Evolutionary conservation across 1,139 yeast species (phyloP), one percentile per base, ranked within the genome.

Genomic region (Yamadazyma sp.): DNA sequence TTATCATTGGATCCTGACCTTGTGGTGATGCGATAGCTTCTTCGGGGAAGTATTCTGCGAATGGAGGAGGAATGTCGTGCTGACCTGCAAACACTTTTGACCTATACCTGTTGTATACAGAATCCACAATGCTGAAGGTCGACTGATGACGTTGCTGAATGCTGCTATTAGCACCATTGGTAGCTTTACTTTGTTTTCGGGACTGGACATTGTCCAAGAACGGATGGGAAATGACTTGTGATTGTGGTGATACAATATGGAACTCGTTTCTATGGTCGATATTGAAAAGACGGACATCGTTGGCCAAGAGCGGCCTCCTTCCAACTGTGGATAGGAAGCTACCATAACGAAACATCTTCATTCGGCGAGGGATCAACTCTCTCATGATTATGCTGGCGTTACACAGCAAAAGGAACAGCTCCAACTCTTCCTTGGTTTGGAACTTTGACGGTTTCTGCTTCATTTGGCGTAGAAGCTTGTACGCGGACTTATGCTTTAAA

Each of bases 31-130:
- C 42, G 22, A 63, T 55, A 3, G 51, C 38, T 28, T 65, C 71
- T 23, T 62, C 57, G 1, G 74, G 70, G 38, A 58, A 65, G 16
- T 63, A 33, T 1, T 58, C 57, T 17, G 58, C 53, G 42, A 70
- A 61, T 22, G 50, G 54, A 2, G 68, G 68, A 1, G 61, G 61
- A 1, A 45, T 51, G 6, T 33, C 32, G 28, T 43, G 38, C 17
- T 50, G 52, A 16, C 56, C 58, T 1, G 57, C 40, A 43, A 66
- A 64, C 8, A 66, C 66, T 3, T 53, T 53, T 3, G 42, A 46
- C 37, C 68, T 57, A 46, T 68, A 72, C 24, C 53, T 48, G 24
- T 47, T 42, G 38, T 62, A 64, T 6, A 53, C 45, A 1, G 56
- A 38, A n/a, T 55, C 61, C 18, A 45, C 39, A 14, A 58, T 31